Percentiles rank a stretch among this genome's conserved stretches.
These are phyloP conservation scores for Capsicum rhomboideum DNA, from an alignment of 257 asterid genomes.

Conservation along the genomic window DNA sequence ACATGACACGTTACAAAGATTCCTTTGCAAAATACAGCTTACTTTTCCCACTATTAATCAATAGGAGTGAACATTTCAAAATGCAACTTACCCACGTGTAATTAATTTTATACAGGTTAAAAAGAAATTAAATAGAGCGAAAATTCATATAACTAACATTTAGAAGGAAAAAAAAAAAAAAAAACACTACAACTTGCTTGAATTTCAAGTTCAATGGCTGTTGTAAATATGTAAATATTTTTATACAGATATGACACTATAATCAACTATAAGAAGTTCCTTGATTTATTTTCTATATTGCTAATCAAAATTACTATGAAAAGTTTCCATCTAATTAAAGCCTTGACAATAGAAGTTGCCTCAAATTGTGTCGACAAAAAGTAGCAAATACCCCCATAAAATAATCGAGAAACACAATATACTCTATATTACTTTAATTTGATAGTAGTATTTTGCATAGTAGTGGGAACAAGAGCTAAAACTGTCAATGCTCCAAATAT, in stretches of 20 bases:
- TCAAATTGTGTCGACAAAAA: too few relatives aligned
- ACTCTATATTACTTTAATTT: too few relatives aligned
- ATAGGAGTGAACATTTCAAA: neutral
- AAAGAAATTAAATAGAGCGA: neutral
- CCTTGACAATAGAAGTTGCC: neutral
- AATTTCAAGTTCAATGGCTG: neutral
- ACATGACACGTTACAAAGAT: neutral
- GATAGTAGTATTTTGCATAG: too few relatives aligned
- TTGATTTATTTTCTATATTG: neutral
- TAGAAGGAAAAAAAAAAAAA: too few relatives aligned
- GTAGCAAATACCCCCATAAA: too few relatives aligned
- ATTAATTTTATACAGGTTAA: too few relatives aligned
- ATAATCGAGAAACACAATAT: too few relatives aligned
- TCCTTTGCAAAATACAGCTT: neutral
- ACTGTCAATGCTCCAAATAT: neutral
- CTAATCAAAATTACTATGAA: neutral
- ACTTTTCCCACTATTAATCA: neutral
- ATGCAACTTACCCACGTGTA: neutral
- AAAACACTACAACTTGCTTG: neutral
- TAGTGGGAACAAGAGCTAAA: too few relatives aligned
- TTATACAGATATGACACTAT: neutral
- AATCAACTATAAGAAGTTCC: neutral
- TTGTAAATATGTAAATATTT: neutral
- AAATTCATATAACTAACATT: too few relatives aligned
- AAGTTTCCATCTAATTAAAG: neutral